Percentiles rank a stretch among this genome's conserved stretches.
These are phyloP conservation scores for Saksenaea vasiformis DNA, from an alignment of 371 early-diverging fungal species.

Conservation along the genomic window DNA sequence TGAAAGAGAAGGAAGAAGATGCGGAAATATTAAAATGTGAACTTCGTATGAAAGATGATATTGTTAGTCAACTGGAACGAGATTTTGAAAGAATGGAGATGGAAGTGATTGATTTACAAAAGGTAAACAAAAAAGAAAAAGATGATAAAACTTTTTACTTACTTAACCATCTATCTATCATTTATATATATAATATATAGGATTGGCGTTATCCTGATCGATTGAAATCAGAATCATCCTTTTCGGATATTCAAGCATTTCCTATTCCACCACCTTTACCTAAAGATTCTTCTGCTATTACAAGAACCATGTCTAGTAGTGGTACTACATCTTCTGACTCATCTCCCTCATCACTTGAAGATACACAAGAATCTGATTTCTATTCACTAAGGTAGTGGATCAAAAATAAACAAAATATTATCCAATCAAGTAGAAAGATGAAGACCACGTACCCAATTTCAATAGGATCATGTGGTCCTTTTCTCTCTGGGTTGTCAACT, in stretches of 20 bases:
- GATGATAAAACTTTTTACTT: neutral
- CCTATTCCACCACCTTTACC: constrained; percentile 31
- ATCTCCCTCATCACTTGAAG: constrained; percentile 1
- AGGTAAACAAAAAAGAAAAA: constrained; percentile 22
- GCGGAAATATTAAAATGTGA: constrained; percentile 40
- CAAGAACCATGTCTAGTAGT: neutral
- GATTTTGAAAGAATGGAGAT: constrained; percentile 49
- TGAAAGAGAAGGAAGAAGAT: constrained; percentile 46
- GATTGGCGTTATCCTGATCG: constrained; percentile 24
- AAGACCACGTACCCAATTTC: neutral
- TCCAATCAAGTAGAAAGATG: too few species aligned
- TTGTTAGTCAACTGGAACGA: constrained; percentile 46
- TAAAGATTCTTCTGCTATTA: neutral
- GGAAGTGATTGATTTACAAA: constrained; percentile 43
- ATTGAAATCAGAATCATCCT: constrained; percentile 24
- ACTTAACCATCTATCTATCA: too few species aligned
- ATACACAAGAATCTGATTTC: neutral
- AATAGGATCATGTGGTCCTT: neutral
- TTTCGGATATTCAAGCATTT: constrained; percentile 37
- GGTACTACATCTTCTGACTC: neutral
- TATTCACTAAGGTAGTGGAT: constrained; percentile 1
- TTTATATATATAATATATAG: too few species aligned
- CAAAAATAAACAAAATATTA: too few species aligned
- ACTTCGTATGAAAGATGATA: constrained; percentile 43
- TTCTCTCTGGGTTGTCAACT: too few species aligned